These are phyloP conservation scores for Lentinula raphanica DNA, from an alignment of 768 basidiomycete genomes.

Conservation along the genomic window DNA sequence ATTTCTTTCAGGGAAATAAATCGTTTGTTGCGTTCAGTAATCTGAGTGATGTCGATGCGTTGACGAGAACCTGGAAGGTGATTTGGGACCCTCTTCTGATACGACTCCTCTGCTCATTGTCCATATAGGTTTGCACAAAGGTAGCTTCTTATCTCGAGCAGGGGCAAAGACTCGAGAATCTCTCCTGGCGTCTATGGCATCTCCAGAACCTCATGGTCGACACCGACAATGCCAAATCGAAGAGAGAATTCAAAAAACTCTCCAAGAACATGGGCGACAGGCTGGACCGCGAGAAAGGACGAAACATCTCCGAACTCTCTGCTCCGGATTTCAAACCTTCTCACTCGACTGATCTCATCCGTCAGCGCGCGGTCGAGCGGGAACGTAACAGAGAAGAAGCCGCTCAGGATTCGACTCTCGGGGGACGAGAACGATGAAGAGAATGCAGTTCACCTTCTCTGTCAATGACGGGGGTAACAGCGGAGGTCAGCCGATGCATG, in stretches of 20 bases:
- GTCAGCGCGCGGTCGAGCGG: constrained; percentile 74
- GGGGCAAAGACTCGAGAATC: constrained; percentile 85
- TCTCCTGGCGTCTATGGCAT: constrained; percentile 91
- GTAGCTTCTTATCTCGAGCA: constrained; percentile 89
- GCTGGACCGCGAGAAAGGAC: constrained; percentile 87
- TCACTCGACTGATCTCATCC: constrained; percentile 74
- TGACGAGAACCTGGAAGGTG: constrained; percentile 91
- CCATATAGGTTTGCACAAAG: constrained; percentile 77
- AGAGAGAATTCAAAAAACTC: constrained; percentile 87
- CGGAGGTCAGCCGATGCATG: constrained; percentile 28
- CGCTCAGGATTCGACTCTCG: constrained; percentile 34
- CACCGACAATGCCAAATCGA: constrained; percentile 81
- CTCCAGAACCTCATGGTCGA: constrained; percentile 90
- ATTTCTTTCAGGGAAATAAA: constrained; percentile 73
- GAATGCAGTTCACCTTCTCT: constrained; percentile 89
- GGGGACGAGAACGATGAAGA: constrained; percentile 69
- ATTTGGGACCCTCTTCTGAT: constrained; percentile 12
- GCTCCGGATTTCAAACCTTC: constrained; percentile 81
- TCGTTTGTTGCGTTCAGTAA: constrained; percentile 92
- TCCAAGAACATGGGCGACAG: constrained; percentile 88
- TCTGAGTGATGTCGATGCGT: constrained; percentile 75
- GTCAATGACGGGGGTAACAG: constrained; percentile 57
- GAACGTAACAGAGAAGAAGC: constrained; percentile 73
- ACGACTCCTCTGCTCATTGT: background rate
- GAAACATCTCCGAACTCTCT: constrained; percentile 80